Conservation (phyloP, 305 asterid species). For the Solanum chacoense region DNA sequence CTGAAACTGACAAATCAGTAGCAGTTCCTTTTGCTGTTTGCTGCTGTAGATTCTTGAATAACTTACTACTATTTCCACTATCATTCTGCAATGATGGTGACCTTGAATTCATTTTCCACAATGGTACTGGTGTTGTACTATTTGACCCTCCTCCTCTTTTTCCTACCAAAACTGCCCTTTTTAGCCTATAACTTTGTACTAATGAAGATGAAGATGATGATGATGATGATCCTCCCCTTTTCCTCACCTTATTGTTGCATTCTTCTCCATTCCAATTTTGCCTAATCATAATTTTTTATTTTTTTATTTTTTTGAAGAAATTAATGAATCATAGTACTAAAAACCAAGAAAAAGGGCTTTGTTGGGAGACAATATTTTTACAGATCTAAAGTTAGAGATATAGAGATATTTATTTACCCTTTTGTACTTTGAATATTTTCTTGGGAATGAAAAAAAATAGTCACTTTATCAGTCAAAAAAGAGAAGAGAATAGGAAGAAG, state of each 20-base stretch:
- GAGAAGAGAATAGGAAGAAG: not conserved
- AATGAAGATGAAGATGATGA: constrained; percentile 78
- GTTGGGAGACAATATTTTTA: not conserved
- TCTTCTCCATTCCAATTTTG: constrained; percentile 38
- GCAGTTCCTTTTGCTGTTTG: constrained; percentile 13
- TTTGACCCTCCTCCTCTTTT: constrained; percentile 49
- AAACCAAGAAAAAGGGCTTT: not conserved
- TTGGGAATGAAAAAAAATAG: constrained; percentile 5
- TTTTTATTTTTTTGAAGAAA: not conserved
- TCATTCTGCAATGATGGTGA: constrained; percentile 48
- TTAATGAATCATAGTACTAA: not conserved
- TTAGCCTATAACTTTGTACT: constrained; percentile 46
- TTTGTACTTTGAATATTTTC: constrained; percentile 5
- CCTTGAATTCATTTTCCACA: constrained; percentile 61
- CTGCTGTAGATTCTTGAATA: constrained; percentile 28
- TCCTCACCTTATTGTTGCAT: constrained; percentile 66
- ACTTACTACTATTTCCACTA: constrained; percentile 5
- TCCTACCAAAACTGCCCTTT: constrained; percentile 63
- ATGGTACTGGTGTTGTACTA: constrained; percentile 52
- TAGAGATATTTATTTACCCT: not conserved
- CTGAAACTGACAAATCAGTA: constrained; percentile 50
- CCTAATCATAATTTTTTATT: constrained; percentile 34
- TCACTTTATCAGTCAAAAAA: constrained; percentile 3
- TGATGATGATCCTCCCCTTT: constrained; percentile 68
- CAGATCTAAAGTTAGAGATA: not conserved